phyloP scores from a whole-genome alignment of 2,329 filamentous ascomycete genomes.

The Clathrospora elynae region DNA sequence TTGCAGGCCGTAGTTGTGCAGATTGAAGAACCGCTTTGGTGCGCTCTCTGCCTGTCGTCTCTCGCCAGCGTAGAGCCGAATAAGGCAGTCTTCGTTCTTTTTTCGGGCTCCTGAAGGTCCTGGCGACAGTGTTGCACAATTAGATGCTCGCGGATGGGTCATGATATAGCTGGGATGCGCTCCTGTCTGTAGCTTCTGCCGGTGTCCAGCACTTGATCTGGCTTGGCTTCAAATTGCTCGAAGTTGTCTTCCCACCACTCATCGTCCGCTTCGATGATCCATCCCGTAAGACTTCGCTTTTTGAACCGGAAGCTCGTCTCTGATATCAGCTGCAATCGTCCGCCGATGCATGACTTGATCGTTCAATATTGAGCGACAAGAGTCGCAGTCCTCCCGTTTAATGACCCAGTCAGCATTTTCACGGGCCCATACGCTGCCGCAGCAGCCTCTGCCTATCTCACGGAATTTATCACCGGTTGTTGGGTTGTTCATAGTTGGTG shows the following conservation, averaged over 20 bases:
- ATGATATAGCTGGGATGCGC: background rate
- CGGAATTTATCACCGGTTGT: slow-evolving; percentile 2
- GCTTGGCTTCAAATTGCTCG: too few relatives aligned
- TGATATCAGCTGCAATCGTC: background rate
- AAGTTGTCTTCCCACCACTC: too few relatives aligned
- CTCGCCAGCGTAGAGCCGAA: slow-evolving; percentile 56
- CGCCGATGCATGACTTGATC: slow-evolving; percentile 14
- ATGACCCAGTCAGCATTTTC: slow-evolving; percentile 1
- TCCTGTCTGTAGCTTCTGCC: too few relatives aligned
- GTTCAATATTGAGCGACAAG: slow-evolving; percentile 15
- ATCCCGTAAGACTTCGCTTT: background rate
- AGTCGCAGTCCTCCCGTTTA: slow-evolving; percentile 16
- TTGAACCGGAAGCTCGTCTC: background rate
- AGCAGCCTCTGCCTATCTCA: slow-evolving; percentile 19
- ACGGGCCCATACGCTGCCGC: slow-evolving; percentile 18
- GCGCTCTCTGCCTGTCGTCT: background rate
- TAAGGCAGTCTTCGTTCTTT: slow-evolving; percentile 51
- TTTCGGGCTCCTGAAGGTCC: slow-evolving; percentile 22
- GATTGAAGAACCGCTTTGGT: slow-evolving; percentile 44
- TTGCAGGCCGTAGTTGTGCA: slow-evolving; percentile 59
- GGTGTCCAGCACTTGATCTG: too few relatives aligned
- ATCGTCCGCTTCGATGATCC: background rate
- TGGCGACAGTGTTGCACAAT: slow-evolving; percentile 44
- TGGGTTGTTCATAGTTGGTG: background rate
- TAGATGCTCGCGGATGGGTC: slow-evolving; percentile 32